phyloP scores from a whole-genome alignment of 352 stramenopile genomes.

The Pythium aphanidermatum region DNA sequence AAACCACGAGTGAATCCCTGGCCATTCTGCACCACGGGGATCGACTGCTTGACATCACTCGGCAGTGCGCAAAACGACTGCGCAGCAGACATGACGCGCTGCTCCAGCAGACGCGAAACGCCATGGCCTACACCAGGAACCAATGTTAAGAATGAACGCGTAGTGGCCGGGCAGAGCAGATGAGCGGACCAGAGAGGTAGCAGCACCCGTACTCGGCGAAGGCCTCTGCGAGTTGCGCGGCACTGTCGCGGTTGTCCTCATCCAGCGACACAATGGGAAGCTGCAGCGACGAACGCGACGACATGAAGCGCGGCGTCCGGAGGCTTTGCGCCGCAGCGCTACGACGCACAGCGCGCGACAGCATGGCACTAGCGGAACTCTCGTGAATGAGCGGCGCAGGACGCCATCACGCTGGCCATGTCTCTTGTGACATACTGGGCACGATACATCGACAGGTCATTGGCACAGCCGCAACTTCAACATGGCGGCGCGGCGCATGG shows the following conservation, averaged over 20 bases:
- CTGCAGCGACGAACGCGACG: slow-evolving; percentile 7
- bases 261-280: slow-evolving; percentile 50
- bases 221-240: slow-evolving; percentile 41
- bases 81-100: slow-evolving; percentile 45
- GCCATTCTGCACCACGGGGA: slow-evolving; percentile 54
- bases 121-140: slow-evolving; percentile 46
- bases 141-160: no score
- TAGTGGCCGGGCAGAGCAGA: neutral
- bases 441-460: neutral
- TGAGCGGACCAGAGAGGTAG: slow-evolving; percentile 43
- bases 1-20: slow-evolving; percentile 74
- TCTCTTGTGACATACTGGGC: neutral
- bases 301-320: neutral
- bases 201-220: slow-evolving; percentile 71
- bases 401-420: no score
- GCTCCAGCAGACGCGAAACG: slow-evolving; percentile 39
- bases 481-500: slow-evolving; percentile 21
- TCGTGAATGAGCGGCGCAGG: neutral
- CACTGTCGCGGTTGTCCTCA: slow-evolving; percentile 23
- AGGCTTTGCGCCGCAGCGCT: no score
- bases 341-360: no score
- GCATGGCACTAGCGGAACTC: no score
- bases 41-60: slow-evolving; percentile 37
- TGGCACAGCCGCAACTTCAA: neutral
- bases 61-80: slow-evolving; percentile 57